Evolutionary conservation across 176 grass and related monocot species (phyloP), one percentile per base, ranked within the genome.

Genomic region (Chrysopogon serrulatus): DNA sequence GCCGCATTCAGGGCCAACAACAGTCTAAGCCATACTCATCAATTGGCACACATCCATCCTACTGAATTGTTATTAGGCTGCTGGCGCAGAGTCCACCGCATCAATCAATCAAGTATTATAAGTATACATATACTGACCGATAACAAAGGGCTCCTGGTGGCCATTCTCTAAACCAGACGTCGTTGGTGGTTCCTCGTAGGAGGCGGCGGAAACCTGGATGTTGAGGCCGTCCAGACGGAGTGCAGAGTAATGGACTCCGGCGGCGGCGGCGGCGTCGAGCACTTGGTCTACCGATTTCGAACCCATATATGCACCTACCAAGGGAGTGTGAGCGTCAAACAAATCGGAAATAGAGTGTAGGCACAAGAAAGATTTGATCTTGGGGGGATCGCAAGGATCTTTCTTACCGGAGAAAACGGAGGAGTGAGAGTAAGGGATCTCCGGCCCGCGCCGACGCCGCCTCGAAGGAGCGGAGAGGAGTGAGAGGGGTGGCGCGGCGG

Each of bases 101-200:
- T 60, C 21, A 19, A 54, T 28, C 13, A 44, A 71, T 43, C 68
- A 16, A 13, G 34, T n/a, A n/a, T n/a, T n/a, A n/a, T n/a, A n/a
- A n/a, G n/a, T 66, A 26, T 26, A 60, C 1, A 9, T 28, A 61
- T 62, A 62, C 59, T 74, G 85, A 93, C 96, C 96, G 85, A 98
- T 99, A 43, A 99, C 91, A 90, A 99, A 99, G 10, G 96, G 96
- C 71, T 93, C 91, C 74, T 81, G 89, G 79, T 95, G 84, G 28
- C 85, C 96, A 88, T 95, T 94, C 85, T 93, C 88, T 27, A 71
- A 62, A 28, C 83, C 56, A 73, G 94, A 90, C 35, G 91, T 87
- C 43, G 91, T 91, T 4, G 89, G 87, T 23, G 79, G 82, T 77
- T 97, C 91, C 72, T 94, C 80, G 34, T 74, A 73, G 21, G 57